These are phyloP conservation scores for Zasmidium angulare DNA, from an alignment of 2,329 filamentous ascomycete genomes.

Conservation along the genomic window DNA sequence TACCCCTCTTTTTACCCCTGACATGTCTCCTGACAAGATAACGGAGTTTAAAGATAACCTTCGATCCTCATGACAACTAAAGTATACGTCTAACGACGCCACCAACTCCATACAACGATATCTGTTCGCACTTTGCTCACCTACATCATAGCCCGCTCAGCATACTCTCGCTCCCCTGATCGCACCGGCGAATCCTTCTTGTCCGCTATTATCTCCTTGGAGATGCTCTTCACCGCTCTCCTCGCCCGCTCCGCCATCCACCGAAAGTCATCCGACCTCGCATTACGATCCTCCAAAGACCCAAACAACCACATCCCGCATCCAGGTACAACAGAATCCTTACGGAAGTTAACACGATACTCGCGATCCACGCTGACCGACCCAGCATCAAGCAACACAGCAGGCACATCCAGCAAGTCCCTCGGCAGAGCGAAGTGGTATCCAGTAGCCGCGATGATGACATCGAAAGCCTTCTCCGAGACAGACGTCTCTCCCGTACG, in stretches of 20 bases:
- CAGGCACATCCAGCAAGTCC: constrained; percentile 14
- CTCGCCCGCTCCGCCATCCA: constrained; percentile 23
- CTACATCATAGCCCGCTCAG: constrained; percentile 26
- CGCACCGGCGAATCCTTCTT: constrained; percentile 1
- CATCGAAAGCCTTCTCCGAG: constrained; percentile 16
- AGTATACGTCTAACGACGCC: too few relatives aligned
- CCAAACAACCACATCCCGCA: constrained; percentile 28
- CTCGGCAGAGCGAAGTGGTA: constrained; percentile 17
- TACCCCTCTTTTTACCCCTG: not conserved
- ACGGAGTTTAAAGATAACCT: not conserved
- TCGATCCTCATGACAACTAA: not conserved
- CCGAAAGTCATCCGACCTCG: constrained; percentile 23
- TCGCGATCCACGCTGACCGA: constrained; percentile 21
- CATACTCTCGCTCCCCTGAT: constrained; percentile 4
- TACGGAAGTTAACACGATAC: constrained; percentile 27
- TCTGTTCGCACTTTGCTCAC: not conserved
- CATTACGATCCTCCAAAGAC: constrained; percentile 18
- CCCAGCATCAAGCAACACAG: constrained; percentile 18
- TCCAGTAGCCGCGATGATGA: constrained; percentile 24
- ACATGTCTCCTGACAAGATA: not conserved
- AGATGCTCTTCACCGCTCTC: constrained; percentile 18
- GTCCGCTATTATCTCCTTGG: constrained; percentile 11
- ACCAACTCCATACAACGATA: not conserved
- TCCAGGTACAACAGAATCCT: constrained; percentile 14
- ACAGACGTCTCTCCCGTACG: constrained; percentile 15